A percentile compares a stretch with the other conserved stretches of the same genome.
phyloP scores from a whole-genome alignment of 2,329 filamentous ascomycete species.

The Ambrosiella beaveri region DNA sequence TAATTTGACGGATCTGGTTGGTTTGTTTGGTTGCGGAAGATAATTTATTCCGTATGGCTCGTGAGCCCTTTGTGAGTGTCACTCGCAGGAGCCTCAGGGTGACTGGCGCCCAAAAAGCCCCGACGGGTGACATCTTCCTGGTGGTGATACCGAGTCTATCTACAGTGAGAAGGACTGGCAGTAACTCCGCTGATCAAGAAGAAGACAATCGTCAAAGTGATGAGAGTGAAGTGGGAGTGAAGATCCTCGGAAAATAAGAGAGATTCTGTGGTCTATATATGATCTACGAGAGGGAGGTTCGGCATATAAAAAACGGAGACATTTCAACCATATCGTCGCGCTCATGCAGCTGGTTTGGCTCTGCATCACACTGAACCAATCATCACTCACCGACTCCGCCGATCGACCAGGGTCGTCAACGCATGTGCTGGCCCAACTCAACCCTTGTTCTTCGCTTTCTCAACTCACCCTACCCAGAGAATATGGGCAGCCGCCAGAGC shows the following conservation, averaged over 20 bases:
- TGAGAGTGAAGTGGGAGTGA: background rate
- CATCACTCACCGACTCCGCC: conserved; percentile 6
- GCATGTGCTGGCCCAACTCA: conserved; percentile 6
- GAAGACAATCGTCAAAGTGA: background rate
- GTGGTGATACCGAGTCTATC: conserved; percentile 2
- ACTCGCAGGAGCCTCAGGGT: conserved; percentile 36
- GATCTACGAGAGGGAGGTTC: background rate
- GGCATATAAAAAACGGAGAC: conserved; percentile 6
- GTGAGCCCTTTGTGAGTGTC: conserved; percentile 33
- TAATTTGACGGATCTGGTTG: conserved; percentile 28
- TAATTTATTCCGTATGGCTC: conserved; percentile 33
- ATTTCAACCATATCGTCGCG: conserved; percentile 1
- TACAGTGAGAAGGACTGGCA: conserved; percentile 3
- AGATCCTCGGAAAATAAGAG: background rate
- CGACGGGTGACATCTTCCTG: conserved; percentile 34
- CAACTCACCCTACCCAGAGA: background rate
- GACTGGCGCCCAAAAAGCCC: conserved; percentile 37
- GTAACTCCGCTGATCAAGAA: conserved; percentile 5
- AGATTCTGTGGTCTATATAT: background rate
- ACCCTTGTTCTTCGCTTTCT: background rate
- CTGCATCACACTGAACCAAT: conserved; percentile 7
- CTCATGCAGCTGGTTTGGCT: conserved; percentile 10
- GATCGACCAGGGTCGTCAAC: background rate
- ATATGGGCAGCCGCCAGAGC: background rate
- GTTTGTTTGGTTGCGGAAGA: conserved; percentile 28